Evolutionary conservation across 177 flowering plant genomes (phyloP).

Genomic region (Telopea speciosissima): DNA sequence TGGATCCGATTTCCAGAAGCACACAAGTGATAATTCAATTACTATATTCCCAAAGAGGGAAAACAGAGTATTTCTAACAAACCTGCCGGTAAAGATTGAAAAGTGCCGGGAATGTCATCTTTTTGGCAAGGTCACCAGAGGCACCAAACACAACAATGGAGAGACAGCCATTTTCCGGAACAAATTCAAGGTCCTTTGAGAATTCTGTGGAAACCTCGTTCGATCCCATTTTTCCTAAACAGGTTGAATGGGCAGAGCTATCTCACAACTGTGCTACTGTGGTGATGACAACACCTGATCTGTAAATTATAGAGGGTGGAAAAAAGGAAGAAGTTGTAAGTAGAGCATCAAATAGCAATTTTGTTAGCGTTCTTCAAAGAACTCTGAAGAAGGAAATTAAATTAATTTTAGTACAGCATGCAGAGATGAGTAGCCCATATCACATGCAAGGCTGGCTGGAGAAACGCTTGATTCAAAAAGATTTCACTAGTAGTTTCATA

Average conservation of each 20-base stretch:
- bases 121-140: conserved; percentile 99
- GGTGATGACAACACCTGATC: not conserved
- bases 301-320: not conserved
- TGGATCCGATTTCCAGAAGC: not conserved
- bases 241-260: not conserved
- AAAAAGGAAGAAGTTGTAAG: too few relatives aligned
- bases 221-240: not conserved
- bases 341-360: too few relatives aligned
- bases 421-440: too few relatives aligned
- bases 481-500: not conserved
- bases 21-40: not conserved
- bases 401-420: too few relatives aligned
- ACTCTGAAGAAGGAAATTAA: too few relatives aligned
- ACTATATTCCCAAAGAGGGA: not conserved
- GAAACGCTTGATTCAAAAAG: too few relatives aligned
- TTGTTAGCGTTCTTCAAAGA: too few relatives aligned
- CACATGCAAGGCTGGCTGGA: too few relatives aligned
- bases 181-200: conserved; percentile 24
- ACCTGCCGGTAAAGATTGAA: conserved; percentile 90
- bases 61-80: not conserved
- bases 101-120: conserved; percentile 97
- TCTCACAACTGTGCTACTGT: not conserved
- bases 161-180: conserved; percentile 68
- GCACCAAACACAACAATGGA: conserved; percentile 93
- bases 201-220: not conserved